Evolutionary conservation across 805 yeast genomes (phyloP), one percentile per base, ranked within the genome.

Genomic region (Scheffersomyces lignosus): DNA sequence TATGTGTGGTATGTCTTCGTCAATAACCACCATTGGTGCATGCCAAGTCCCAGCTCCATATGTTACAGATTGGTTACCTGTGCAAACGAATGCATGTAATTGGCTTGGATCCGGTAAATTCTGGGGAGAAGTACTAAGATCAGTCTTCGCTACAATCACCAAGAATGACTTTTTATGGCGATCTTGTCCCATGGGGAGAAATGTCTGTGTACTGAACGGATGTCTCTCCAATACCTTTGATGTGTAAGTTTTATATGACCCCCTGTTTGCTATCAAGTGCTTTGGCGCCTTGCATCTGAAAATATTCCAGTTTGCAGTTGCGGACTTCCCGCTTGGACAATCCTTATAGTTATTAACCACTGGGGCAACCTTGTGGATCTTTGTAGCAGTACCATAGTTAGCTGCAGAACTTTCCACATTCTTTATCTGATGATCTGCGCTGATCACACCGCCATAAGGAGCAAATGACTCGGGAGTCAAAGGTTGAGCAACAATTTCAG

Each of bases 321-420:
- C 75, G 7, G 64, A 49, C 17, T 43, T 50, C 4, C 72, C 67
- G 43, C 81, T 71, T 4, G 78, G 73, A 7, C 80, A 71, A 3
- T 60, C 18, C 3, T 43, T 39, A 47, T 71, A 86, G 31, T 69
- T 62, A 55, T 83, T 83, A 3, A 60, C 62, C 3, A 85, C 69
- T 2, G 87, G 83, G 1, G 93, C 80, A 4, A 89, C 93, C 43
- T 81, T 73, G 44, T 77, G 78, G 31, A 87, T 58, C 51, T 90
- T 90, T 4, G 76, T 68, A 1, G 97, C 97, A 2, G 97, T 90
- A n/a, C 97, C 97, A 54, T 90, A 89, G 62, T 90, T 90, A 4
- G 96, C 97, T 5, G 51, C 37, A 4, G 74, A 55, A 22, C 71
- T 57, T 26, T 59, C 53, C 14, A 33, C 71, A 1, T 73, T 53